Base-by-base conservation (phyloP, 1,139 yeast species). In the Candida tetrigidarum region DNA sequence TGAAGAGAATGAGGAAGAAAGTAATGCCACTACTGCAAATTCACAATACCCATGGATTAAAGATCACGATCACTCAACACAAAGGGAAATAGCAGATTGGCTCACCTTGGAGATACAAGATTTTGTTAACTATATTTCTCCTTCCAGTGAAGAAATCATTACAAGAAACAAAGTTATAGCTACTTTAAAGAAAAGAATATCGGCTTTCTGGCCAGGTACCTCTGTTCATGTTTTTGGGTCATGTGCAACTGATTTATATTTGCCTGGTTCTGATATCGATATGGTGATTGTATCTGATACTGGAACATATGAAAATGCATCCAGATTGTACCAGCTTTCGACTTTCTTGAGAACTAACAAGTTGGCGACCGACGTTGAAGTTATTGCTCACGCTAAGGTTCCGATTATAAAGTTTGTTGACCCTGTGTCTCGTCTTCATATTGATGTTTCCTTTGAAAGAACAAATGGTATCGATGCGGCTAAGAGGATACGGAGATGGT, bases 261-360 rank as follows among this genome's bases (percentile, higher is more conserved):
- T 95, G 19, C 99, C 99, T 0, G 97, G 97, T 1, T 90, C 97
- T 0, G 99, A 95, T 71, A 91, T 95, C 28, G 99, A 95, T 66
- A 84, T 95, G 84, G 98, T 92, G 36, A 80, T 95, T 22, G 73
- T 85, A 7, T 86, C 96, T 9, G 69, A 74, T 14, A 63, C 74
- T 3, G 86, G 87, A 3, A 78, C 79, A 53, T 84, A 86, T 59
- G 95, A 84, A 52, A 80, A 78, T 48, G 77, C 90, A 56, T 78
- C 83, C 18, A 74, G 83, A 39, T 68, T 95, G 39, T 91, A 86
- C 62, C 86, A 86, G 54, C 71, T 93, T 12, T 84, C 96, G 2
- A 80, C 93, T 7, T 81, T 76, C 58, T 71, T 92, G 48, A 78
- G 91, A 56, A 72, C 76, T 30, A 71, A 77, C 44, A 77, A 78